These are phyloP conservation scores for Daldinia decipiens DNA, from an alignment of 495 filamentous ascomycete species.

Conservation along the genomic window DNA sequence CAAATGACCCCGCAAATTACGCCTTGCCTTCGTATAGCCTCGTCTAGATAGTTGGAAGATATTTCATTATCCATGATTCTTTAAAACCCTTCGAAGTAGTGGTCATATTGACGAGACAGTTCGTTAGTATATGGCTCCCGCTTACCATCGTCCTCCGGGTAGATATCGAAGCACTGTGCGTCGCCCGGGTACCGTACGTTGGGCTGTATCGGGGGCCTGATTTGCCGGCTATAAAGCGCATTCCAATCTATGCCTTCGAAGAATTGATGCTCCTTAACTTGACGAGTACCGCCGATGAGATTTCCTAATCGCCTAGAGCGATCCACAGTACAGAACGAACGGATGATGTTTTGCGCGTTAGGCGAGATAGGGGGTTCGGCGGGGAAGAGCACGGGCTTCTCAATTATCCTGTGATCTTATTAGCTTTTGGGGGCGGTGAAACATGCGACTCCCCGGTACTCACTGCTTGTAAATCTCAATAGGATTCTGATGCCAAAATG, in stretches of 20 bases:
- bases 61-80: slow-evolving; percentile 5
- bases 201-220: slow-evolving; percentile 87
- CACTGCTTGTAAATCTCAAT: slow-evolving; percentile 96
- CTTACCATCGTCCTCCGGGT: slow-evolving; percentile 68
- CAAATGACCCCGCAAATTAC: slow-evolving; percentile 1
- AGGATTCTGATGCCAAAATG: slow-evolving; percentile 96
- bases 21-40: slow-evolving; percentile 7
- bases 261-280: slow-evolving; percentile 89
- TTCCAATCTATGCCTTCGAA: slow-evolving; percentile 89
- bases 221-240: slow-evolving; percentile 73
- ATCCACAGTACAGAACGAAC: slow-evolving; percentile 87
- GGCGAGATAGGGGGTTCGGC: slow-evolving; percentile 69
- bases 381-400: slow-evolving; percentile 77
- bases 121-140: slow-evolving; percentile 75
- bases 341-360: slow-evolving; percentile 85
- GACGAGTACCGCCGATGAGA: slow-evolving; percentile 80
- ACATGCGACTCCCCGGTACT: slow-evolving; percentile 37
- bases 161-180: slow-evolving; percentile 90
- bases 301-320: slow-evolving; percentile 88
- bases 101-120: slow-evolving; percentile 76
- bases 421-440: slow-evolving; percentile 2
- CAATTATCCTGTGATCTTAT: slow-evolving; percentile 68
- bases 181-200: slow-evolving; percentile 82
- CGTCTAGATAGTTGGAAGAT: slow-evolving; percentile 15
- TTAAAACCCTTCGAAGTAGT: slow-evolving; percentile 83